Evolutionary conservation across 352 stramenopile species (phyloP).

Genomic region (Detonula confervacea): DNA sequence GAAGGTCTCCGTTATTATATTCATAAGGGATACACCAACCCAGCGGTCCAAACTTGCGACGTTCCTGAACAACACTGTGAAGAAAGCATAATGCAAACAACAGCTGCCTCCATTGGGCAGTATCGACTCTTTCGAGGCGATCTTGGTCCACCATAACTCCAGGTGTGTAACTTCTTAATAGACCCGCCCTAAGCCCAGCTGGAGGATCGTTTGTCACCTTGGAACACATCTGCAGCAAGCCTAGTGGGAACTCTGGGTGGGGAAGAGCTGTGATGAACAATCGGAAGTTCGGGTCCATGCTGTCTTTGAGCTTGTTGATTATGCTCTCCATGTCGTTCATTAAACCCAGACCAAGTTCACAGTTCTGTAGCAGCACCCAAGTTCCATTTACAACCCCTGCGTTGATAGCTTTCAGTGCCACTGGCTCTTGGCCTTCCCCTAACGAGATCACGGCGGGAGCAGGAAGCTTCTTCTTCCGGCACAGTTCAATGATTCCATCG

Average conservation of each 20-base stretch:
- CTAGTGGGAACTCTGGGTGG: conserved; percentile 95
- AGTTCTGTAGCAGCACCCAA: conserved; percentile 98
- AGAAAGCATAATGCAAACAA: conserved; percentile 98
- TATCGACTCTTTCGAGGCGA: conserved; percentile 96
- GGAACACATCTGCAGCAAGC: conserved; percentile 98
- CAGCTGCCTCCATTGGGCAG: conserved; percentile 94
- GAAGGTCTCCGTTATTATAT: conserved; percentile 98
- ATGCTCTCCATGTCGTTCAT: conserved; percentile 99
- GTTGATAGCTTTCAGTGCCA: conserved; percentile 97
- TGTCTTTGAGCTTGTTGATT: conserved; percentile 93
- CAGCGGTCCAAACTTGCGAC: conserved; percentile 97
- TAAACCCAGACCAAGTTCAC: conserved; percentile 95
- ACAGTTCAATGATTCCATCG: conserved; percentile 96
- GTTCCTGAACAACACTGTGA: conserved; percentile 97
- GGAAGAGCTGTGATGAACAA: conserved; percentile 97
- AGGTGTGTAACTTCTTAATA: conserved; percentile 94
- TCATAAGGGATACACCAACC: conserved; percentile 99
- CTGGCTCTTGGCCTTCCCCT: conserved; percentile 97
- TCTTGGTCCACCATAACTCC: conserved; percentile 98
- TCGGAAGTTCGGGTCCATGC: conserved; percentile 95
- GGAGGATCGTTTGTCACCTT: conserved; percentile 99
- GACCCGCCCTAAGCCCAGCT: conserved; percentile 92
- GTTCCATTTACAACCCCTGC: conserved; percentile 94
- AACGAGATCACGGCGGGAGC: conserved; percentile 96
- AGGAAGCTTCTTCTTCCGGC: conserved; percentile 95